Evolutionary conservation across 2,329 filamentous ascomycete species (phyloP), one percentile per base, ranked within the genome.

Genomic region (Plectosphaerella sp.): DNA sequence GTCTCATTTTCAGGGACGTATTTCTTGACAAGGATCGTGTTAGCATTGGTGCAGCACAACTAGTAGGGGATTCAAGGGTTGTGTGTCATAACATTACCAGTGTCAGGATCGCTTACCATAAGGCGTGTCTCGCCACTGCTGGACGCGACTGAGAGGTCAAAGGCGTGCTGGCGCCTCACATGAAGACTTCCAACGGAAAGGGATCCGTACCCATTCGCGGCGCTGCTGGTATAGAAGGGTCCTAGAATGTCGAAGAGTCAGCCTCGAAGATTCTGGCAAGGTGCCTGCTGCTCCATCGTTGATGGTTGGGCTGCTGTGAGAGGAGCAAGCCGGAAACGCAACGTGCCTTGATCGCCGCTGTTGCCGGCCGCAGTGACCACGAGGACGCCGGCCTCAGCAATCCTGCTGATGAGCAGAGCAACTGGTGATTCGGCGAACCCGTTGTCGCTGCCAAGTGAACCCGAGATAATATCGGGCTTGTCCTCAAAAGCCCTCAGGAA

Each of bases 341-440:
- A 36, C 45, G 2, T 24, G 35, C 45, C 46, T 10, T 25, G n/a
- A 25, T 61, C 43, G 5, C 64, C 64, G 1, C 47, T 50, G 16
- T 48, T 48, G 11, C 46, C 46, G 3, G 46, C 46, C 6, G 46
- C 46, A 1, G 46, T 36, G 1, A 96, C 77, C 1, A 93, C 83
- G 33, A 96, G 72, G 1, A 88, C 90, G 22, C 91, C 91, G 20
- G 84, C 82, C 2, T 86, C 89, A 14, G 91, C 91, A 35, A 95
- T 73, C 8, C 87, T 86, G 65, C 91, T 95, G 9, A 75, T 80
- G 0, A 65, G 16, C 10, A 35, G 11, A 16, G 46, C 46, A 16
- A 48, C 12, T n/a, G 35, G 33, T n/a, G 33, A 37, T 28, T 48
- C 46, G n/a, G 46, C 33, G 8, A 48, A 48, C 2, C 46, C 46